Evolutionary conservation across 1,284 basidiomycete genomes (phyloP), one percentile per base, ranked within the genome.

Genomic region (Wolfiporia cocos): DNA sequence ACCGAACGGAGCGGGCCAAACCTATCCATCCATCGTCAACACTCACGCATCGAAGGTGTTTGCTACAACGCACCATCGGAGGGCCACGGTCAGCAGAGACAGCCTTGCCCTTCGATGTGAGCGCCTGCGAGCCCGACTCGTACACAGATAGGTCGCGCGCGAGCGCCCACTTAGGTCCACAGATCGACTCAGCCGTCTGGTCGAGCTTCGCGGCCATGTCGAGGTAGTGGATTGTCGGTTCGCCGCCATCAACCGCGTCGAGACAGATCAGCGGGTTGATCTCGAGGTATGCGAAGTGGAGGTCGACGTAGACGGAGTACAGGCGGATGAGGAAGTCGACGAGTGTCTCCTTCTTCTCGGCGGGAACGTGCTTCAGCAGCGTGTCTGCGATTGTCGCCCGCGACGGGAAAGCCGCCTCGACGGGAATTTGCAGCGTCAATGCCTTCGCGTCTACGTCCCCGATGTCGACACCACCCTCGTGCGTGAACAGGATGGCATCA

Each of bases 121-220:
- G 64, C 7, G 70, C 67, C 29, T 58, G 55, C 18, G 69, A 62
- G 37, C 63, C 58, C 23, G 69, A 56, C 52, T 86, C 80, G 61
- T 87, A 86, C 43, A 88, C 70, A 35, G 82, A 76, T 44, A 90
- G 69, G 64, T 99, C 96, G 58, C 95, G 87, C 41, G 95, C 94
- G 56, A 98, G 86, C 36, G 95, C 91, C 95, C 95, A 99, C 72
- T 97, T 99, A 59, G 92, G 92, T 29, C 96, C 95, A 61, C 92
- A 96, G 60, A 99, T 88, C 65, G 86, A 95, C 71, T 99, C 96
- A 45, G 95, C 96, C 17, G 95, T 99, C 67, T 92, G 90, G 66
- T 99, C 96, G 56, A 99, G 88, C 77, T 99, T 99, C 63, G 95
- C 94, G 37, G 95, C 96, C 94, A 99, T 98, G 67, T 99, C 96